Conservation (phyloP, 2,329 filamentous ascomycete genomes). For the Dothistroma pini region DNA sequence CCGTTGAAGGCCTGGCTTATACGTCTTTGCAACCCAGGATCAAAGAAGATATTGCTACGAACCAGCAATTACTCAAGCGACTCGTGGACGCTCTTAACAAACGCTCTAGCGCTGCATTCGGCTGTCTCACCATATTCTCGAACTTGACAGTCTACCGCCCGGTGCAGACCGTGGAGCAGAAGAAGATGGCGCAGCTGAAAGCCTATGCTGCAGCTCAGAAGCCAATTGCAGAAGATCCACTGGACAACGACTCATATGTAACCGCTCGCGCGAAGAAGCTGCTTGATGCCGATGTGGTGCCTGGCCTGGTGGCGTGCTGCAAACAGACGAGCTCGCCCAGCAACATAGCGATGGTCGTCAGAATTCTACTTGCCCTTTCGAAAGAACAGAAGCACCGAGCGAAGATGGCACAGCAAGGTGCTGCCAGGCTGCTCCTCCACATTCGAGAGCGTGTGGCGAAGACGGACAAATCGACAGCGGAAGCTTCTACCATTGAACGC, state of each 20-base stretch:
- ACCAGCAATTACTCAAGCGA: constrained; percentile 64
- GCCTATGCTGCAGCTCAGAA: constrained; percentile 87
- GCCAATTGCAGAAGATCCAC: constrained; percentile 55
- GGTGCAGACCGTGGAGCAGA: constrained; percentile 79
- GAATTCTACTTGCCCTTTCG: constrained; percentile 74
- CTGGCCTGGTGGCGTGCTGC: constrained; percentile 63
- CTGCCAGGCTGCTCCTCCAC: constrained; percentile 75
- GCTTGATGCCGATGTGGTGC: constrained; percentile 73
- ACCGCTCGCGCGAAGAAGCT: constrained; percentile 70
- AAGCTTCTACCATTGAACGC: constrained; percentile 32
- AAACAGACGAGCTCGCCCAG: constrained; percentile 52
- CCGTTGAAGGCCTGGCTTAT: constrained; percentile 89
- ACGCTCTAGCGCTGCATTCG: constrained; percentile 59
- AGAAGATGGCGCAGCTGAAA: constrained; percentile 86
- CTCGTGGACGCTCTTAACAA: constrained; percentile 62
- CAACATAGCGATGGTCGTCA: constrained; percentile 67
- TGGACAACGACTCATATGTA: constrained; percentile 75
- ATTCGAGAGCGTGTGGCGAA: constrained; percentile 62
- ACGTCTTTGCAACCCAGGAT: constrained; percentile 80
- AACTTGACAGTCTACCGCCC: constrained; percentile 83
- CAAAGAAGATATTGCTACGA: constrained; percentile 73
- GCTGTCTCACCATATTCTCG: constrained; percentile 76
- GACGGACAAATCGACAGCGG: constrained; percentile 36
- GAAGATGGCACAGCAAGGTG: constrained; percentile 87
- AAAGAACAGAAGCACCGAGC: constrained; percentile 71